A percentile compares a stretch with the other conserved stretches of the same genome.
Evolutionary conservation across 1,284 basidiomycete species (phyloP).

Genomic region (Erythrobasidium hasegawianum): DNA sequence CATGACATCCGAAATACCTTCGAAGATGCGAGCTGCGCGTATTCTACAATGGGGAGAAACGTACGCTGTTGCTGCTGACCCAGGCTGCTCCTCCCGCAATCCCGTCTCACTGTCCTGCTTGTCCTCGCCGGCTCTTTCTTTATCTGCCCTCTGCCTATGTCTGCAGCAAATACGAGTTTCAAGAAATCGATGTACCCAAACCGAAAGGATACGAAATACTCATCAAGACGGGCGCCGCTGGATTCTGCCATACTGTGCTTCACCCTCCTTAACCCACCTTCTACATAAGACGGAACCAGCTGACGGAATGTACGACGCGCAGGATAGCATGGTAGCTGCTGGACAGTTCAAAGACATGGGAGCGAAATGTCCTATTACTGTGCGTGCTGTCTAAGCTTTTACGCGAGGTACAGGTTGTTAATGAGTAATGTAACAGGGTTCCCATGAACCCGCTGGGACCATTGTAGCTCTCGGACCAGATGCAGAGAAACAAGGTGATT

Average conservation of each 20-base stretch:
- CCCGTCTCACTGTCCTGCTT: neutral
- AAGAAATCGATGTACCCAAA: constrained; percentile 17
- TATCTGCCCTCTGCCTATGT: neutral
- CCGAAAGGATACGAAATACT: constrained; percentile 24
- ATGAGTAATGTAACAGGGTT: constrained; percentile 2
- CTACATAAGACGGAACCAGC: neutral
- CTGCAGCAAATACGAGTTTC: constrained; percentile 21
- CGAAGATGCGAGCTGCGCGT: constrained; percentile 26
- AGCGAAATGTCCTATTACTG: constrained; percentile 11
- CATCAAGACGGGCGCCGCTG: constrained; percentile 31
- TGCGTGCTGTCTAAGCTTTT: neutral
- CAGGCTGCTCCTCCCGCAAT: neutral
- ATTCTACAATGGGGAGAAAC: constrained; percentile 16
- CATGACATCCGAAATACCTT: constrained; percentile 11
- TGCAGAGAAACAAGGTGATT: constrained; percentile 23
- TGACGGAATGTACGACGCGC: too few species aligned
- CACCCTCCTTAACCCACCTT: neutral
- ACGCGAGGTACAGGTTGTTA: neutral
- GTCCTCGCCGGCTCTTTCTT: neutral
- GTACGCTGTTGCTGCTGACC: neutral
- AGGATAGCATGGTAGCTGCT: constrained; percentile 29
- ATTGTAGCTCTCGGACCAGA: constrained; percentile 46
- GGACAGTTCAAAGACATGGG: constrained; percentile 30
- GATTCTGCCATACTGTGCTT: constrained; percentile 33
- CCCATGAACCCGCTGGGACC: constrained; percentile 46